Evolutionary conservation across 257 asterid species (phyloP), one percentile per base, ranked within the genome.

Genomic region (Eustoma russellianum): DNA sequence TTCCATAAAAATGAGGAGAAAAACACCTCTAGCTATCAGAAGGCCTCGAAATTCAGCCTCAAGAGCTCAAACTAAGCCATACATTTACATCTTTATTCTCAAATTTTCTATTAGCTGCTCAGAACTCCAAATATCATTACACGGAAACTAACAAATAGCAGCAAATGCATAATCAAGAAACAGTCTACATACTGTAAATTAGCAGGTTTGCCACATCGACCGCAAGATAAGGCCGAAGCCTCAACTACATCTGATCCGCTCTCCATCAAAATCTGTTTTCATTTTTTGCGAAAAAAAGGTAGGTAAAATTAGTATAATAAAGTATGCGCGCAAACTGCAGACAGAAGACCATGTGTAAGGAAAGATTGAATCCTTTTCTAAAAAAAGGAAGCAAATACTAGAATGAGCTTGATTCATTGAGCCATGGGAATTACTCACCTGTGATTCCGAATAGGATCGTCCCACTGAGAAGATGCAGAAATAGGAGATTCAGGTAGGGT

Each of bases 141-240:
- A 62, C 52, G 17, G 17, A 28, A 10, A 40, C 10, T 24, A 24
- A 17, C 24, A 5, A 51, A 3, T 10, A 50, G 34, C 17, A 15
- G 13, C n/a, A 46, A 70, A 16, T 9, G 46, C 16, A 17, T 34
- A 60, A 28, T 24, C 30, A 53, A 56, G 33, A 33, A 43, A 50
- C 51, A 28, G 38, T 48, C 69, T 18, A 38, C 95, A 55, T 79
- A 89, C 97, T 86, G 96, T 48, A 87, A 94, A 67, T 69, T 53
- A 65, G 98, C 94, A 41, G 94, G 83, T 60, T 84, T 77, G 70
- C 98, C 92, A 63, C 98, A 91, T 66, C 80, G 82, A 55, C 78
- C 82, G 74, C 98, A 91, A 7, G 76, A 79, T 28, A 79, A 67
- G 45, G 67, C 33, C 48, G 78, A 49, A 45, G 68, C 64, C 41